Percentiles rank a stretch among this genome's conserved stretches.
phyloP scores from a whole-genome alignment of 2,329 filamentous ascomycete species.

The Alternaria angustiovoidea region DNA sequence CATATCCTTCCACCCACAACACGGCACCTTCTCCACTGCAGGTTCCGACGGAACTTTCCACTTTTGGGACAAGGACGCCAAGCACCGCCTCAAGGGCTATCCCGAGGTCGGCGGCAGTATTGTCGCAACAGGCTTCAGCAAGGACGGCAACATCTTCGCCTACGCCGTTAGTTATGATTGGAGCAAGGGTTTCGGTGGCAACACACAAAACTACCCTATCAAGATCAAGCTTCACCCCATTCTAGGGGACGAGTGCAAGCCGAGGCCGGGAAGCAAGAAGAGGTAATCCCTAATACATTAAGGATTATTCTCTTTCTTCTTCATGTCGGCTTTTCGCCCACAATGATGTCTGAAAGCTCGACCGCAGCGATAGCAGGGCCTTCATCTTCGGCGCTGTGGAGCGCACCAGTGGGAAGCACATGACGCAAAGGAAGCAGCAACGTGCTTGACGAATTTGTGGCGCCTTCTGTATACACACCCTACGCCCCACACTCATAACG shows the following conservation, averaged over 20 bases:
- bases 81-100: slow-evolving; percentile 70
- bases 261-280: slow-evolving; percentile 58
- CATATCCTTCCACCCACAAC: slow-evolving; percentile 95
- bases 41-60: slow-evolving; percentile 96
- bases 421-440: background rate
- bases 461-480: background rate
- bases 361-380: background rate
- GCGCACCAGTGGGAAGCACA: background rate
- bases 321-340: background rate
- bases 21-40: slow-evolving; percentile 98
- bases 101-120: slow-evolving; percentile 75
- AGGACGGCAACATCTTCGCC: slow-evolving; percentile 70
- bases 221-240: slow-evolving; percentile 62
- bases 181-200: slow-evolving; percentile 92
- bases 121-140: slow-evolving; percentile 89
- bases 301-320: background rate
- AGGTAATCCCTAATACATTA: slow-evolving; percentile 40
- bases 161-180: slow-evolving; percentile 93
- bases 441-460: background rate
- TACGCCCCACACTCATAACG: background rate
- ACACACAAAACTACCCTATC: slow-evolving; percentile 68
- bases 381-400: background rate
- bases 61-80: slow-evolving; percentile 80
- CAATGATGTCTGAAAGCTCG: background rate
- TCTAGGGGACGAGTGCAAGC: slow-evolving; percentile 60